These are phyloP conservation scores for Lachnellula occidentalis DNA, from an alignment of 2,329 filamentous ascomycete species.

Conservation along the genomic window DNA sequence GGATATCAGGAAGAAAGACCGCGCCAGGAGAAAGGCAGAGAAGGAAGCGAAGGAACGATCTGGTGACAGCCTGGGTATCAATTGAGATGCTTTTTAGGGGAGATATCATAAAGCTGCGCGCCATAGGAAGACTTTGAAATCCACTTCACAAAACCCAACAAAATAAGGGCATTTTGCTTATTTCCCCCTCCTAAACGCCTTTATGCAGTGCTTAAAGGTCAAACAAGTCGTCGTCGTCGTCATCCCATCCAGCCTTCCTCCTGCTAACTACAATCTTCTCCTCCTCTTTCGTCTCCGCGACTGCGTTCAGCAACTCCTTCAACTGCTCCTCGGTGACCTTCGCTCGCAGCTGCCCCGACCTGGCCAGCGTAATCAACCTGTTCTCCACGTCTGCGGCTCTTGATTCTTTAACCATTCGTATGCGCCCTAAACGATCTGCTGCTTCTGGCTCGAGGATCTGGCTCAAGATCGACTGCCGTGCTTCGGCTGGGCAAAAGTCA, in stretches of 20 bases:
- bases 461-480: slow-evolving; percentile 69
- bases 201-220: slow-evolving; percentile 42
- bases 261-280: slow-evolving; percentile 83
- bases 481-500: slow-evolving; percentile 47
- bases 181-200: background rate
- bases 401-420: slow-evolving; percentile 90
- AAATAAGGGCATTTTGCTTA: background rate
- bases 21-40: slow-evolving; percentile 61
- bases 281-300: slow-evolving; percentile 71
- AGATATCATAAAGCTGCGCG: background rate
- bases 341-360: slow-evolving; percentile 75
- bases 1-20: slow-evolving; percentile 64
- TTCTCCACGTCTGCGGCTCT: slow-evolving; percentile 89
- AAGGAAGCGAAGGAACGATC: slow-evolving; percentile 42
- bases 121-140: slow-evolving; percentile 1
- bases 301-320: slow-evolving; percentile 81
- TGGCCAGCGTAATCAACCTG: slow-evolving; percentile 84
- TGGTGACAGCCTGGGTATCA: slow-evolving; percentile 24
- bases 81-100: slow-evolving; percentile 15
- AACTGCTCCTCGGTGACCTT: slow-evolving; percentile 92
- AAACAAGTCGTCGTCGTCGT: slow-evolving; percentile 71
- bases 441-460: slow-evolving; percentile 96
- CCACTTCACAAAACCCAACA: slow-evolving; percentile 2
- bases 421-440: slow-evolving; percentile 86
- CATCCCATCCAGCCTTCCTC: slow-evolving; percentile 79